Evolutionary conservation across 768 basidiomycete genomes (phyloP).

Genomic region (Daedaleopsis sinensis): DNA sequence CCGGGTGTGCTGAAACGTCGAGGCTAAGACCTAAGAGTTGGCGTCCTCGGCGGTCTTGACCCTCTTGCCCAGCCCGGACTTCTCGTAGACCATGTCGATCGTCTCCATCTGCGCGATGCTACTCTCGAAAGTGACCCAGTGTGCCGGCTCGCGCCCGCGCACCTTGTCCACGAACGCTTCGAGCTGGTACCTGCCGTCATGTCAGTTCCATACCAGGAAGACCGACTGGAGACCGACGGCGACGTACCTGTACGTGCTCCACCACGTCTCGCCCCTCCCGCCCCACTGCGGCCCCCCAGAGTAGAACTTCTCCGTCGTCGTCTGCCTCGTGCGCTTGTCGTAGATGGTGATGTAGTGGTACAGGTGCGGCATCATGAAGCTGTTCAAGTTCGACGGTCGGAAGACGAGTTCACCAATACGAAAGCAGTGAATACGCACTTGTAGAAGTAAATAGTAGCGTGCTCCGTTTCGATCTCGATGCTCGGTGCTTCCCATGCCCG

Average conservation of each 20-base stretch:
- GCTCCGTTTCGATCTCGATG: conserved; percentile 24
- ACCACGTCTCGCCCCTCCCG: conserved; percentile 55
- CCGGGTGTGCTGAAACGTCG: no score
- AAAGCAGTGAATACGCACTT: conserved; percentile 4
- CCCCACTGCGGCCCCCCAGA: conserved; percentile 32
- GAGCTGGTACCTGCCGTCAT: conserved; percentile 41
- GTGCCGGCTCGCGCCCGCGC: conserved; percentile 50
- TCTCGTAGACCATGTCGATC: conserved; percentile 60
- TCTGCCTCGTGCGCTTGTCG: conserved; percentile 39
- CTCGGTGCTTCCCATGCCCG: conserved; percentile 21
- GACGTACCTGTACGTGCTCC: conserved; percentile 43
- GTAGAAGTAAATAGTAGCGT: conserved; percentile 19
- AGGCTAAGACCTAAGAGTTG: neutral
- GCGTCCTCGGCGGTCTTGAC: conserved; percentile 3
- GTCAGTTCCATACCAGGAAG: neutral
- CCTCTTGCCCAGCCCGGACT: conserved; percentile 25
- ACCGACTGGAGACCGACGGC: neutral
- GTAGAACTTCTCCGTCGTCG: conserved; percentile 41
- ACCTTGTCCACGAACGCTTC: conserved; percentile 67
- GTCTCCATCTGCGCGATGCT: conserved; percentile 57
- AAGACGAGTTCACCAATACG: neutral
- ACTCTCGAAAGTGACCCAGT: conserved; percentile 59
- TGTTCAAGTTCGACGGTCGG: conserved; percentile 7
- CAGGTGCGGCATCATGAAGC: conserved; percentile 27
- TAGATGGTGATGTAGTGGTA: conserved; percentile 31